Conservation (phyloP, 1,284 basidiomycete species). For the Cystobasidiaceae sp. region DNA sequence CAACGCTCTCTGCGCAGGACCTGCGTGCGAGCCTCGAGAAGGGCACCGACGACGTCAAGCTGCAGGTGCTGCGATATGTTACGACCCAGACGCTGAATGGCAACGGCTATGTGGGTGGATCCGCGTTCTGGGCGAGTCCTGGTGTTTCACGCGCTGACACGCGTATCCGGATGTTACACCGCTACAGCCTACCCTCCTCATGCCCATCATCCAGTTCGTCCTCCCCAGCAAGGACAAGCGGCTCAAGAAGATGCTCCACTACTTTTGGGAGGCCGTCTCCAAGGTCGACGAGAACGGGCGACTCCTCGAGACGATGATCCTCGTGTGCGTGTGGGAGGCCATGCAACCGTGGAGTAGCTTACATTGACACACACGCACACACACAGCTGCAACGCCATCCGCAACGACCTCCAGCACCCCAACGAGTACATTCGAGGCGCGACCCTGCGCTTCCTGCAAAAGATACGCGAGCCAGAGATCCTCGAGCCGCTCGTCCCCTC, state of each 20-base stretch:
- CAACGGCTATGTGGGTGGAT: conserved; percentile 59
- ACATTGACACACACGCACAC: too few species aligned
- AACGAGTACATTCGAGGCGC: conserved; percentile 99
- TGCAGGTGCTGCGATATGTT: conserved; percentile 93
- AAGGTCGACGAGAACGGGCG: conserved; percentile 94
- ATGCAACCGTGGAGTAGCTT: too few species aligned
- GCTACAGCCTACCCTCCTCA: conserved; percentile 61
- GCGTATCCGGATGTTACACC: too few species aligned
- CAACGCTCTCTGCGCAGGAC: conserved; percentile 65
- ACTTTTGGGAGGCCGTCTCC: conserved; percentile 99
- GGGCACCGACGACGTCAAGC: conserved; percentile 94
- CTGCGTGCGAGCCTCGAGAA: conserved; percentile 84
- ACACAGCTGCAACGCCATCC: conserved; percentile 95
- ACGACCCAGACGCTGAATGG: conserved; percentile 95
- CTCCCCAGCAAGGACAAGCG: conserved; percentile 93
- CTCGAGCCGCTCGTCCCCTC: conserved; percentile 94
- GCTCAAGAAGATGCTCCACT: conserved; percentile 87
- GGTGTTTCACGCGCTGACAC: too few species aligned
- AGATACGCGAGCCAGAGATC: conserved; percentile 88
- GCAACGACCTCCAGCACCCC: conserved; percentile 99
- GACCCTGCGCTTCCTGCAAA: conserved; percentile 92
- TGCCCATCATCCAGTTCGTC: conserved; percentile 98
- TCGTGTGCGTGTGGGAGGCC: too few species aligned
- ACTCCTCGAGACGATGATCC: too few species aligned
- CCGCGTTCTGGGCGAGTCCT: too few species aligned